Evolutionary conservation across 140 eudicot genomes (phyloP).

Genomic region (Senecio squalidus): DNA sequence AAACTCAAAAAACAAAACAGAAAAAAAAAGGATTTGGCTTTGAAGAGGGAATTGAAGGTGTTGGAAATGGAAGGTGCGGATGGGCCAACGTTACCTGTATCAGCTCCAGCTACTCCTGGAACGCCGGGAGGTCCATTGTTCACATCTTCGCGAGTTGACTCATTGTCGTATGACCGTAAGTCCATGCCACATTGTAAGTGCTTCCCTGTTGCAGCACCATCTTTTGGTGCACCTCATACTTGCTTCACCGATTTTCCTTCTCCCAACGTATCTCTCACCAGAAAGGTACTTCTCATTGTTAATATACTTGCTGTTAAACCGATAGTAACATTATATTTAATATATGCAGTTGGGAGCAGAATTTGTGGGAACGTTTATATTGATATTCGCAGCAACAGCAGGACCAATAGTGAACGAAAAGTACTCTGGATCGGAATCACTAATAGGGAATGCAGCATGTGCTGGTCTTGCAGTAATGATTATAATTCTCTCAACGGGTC

Average conservation of each 20-base stretch:
- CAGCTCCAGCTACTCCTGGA: slow-evolving; percentile 83
- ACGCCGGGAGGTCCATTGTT: slow-evolving; percentile 71
- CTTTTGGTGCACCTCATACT: slow-evolving; percentile 58
- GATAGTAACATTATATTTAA: not conserved
- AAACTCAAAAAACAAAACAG: not conserved
- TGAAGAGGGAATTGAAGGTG: not conserved
- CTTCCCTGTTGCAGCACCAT: slow-evolving; percentile 53
- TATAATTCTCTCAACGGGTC: slow-evolving; percentile 72
- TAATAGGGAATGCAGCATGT: slow-evolving; percentile 78
- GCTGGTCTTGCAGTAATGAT: slow-evolving; percentile 89
- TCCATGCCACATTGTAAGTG: slow-evolving; percentile 79
- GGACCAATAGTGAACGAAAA: slow-evolving; percentile 79
- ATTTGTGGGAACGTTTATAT: slow-evolving; percentile 79
- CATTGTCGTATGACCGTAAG: slow-evolving; percentile 66
- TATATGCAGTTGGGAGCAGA: slow-evolving; percentile 71
- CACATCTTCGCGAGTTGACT: slow-evolving; percentile 52
- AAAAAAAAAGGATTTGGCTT: not conserved
- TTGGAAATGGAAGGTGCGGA: slow-evolving; percentile 38
- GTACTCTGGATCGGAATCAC: slow-evolving; percentile 54
- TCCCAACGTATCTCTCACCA: slow-evolving; percentile 68
- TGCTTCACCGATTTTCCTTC: slow-evolving; percentile 59
- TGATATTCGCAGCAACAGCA: slow-evolving; percentile 77
- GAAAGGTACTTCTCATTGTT: slow-evolving; percentile 38
- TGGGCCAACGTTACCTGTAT: slow-evolving; percentile 30
- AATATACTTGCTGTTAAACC: not conserved